Base-by-base conservation (phyloP, 1,284 basidiomycete genomes). In the Nidula niveotomentosa region DNA sequence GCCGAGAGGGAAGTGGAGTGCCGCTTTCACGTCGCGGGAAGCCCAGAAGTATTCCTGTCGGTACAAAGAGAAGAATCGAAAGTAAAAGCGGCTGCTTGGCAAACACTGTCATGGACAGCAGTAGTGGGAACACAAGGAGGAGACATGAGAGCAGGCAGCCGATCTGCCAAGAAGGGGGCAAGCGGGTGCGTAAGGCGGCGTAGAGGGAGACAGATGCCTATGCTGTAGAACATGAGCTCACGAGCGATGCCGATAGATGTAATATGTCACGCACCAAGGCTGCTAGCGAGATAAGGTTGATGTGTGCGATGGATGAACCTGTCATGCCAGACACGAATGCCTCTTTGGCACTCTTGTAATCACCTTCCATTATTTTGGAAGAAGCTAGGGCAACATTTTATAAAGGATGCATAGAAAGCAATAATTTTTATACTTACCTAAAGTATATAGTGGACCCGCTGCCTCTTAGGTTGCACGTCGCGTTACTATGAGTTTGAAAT, bases 261-360 rank as follows among this genome's bases (percentile, higher is more conserved):
- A 44, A 53, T 54, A 36, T 49, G 53, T 45, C 34, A 76, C 90
- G 72, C 61, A 94, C 91, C 67, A 94, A 66, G 3, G 88, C 88
- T 4, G 87, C 86, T 5, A 82, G 65, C 18, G 87, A 92, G 36
- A 96, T 75, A 45, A 83, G 61, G 67, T 95, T 94, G 65, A 97
- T 78, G 64, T 90, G 86, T 2, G 71, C 72, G 8, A 97, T 77
- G 4, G 86, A 85, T 0, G 91, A 91, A 1, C 96, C 96, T 2
- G 81, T 83, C 70, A 84, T 85, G 46, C 88, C 86, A 13, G 93
- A 88, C 48, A 96, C 91, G 65, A 95, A 98, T 0, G 85, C 86
- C 75, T 96, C 91, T 72, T 98, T 98, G 23, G 82, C 85, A 13
- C 78, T 61, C 72, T 94, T 96, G 80, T 97, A 97, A 53, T 68